Conservation (phyloP, 768 basidiomycete genomes). For the Leccinum boreale region DNA sequence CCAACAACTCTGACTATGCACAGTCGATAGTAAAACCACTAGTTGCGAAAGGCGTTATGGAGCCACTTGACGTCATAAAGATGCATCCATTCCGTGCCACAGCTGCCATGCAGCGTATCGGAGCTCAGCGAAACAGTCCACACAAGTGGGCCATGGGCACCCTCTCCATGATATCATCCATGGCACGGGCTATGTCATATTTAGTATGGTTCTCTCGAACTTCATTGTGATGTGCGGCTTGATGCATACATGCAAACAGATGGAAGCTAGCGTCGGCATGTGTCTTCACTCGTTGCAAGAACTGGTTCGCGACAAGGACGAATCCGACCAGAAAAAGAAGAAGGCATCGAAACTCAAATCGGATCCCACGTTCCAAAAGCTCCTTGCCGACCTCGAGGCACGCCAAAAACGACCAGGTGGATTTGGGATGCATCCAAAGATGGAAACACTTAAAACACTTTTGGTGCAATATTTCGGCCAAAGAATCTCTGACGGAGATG, state of each 20-base stretch:
- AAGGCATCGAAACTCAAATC: conserved; percentile 45
- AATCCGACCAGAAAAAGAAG: conserved; percentile 31
- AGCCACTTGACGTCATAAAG: conserved; percentile 51
- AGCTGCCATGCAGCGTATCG: conserved; percentile 38
- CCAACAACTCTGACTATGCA: conserved; percentile 2
- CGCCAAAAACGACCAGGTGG: conserved; percentile 45
- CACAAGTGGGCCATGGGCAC: conserved; percentile 47
- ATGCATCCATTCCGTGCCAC: conserved; percentile 67
- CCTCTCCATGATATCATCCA: conserved; percentile 49
- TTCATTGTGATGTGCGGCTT: background rate
- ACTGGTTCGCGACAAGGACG: conserved; percentile 40
- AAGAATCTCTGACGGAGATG: conserved; percentile 41
- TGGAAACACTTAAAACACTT: conserved; percentile 75
- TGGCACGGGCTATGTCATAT: conserved; percentile 87
- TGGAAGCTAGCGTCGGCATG: conserved; percentile 79
- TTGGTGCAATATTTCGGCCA: conserved; percentile 72
- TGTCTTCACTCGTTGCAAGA: conserved; percentile 66
- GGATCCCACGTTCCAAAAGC: conserved; percentile 57
- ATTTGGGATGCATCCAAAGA: conserved; percentile 81
- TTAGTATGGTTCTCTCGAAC: conserved; percentile 50
- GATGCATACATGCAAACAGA: conserved; percentile 38
- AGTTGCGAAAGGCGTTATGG: conserved; percentile 40
- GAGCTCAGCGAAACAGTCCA: conserved; percentile 32
- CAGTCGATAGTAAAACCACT: conserved; percentile 38
- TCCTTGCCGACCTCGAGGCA: conserved; percentile 66